Evolutionary conservation across 2,329 filamentous ascomycete species (phyloP), one percentile per base, ranked within the genome.

Genomic region (Sarocladium kiliense): DNA sequence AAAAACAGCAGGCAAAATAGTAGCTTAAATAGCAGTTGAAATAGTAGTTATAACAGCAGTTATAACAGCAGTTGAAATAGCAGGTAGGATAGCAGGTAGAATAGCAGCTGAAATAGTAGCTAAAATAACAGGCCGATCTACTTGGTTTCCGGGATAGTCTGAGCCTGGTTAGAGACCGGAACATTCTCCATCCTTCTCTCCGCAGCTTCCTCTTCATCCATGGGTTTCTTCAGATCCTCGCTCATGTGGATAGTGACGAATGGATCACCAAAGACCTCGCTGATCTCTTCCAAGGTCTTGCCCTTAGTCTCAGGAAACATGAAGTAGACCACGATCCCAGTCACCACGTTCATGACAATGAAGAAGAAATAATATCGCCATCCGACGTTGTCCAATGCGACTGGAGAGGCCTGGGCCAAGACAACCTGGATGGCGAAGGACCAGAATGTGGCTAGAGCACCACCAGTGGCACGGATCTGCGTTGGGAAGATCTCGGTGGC

Each of bases 251-350:
- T 21, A 7, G 41, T 45, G 21, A 45, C 41, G 19, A 45, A 45
- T 12, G 41, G 41, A 26, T 45, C 41, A 23, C 41, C 41, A 45
- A 45, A 45, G 10, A 45, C 41, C 41, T 45, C 41, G 19, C 41
- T 45, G 23, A 79, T 74, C 58, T 81, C 79, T 58, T 83, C 79
- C 1, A 82, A 71, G 0, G 76, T 76, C 68, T 80, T 81, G 54
- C 77, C 76, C 23, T 74, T 72, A 0, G 79, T 84, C 65, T 84
- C 80, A 0, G 80, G 80, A 67, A 82, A 84, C 50, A 76, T 61
- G 60, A 84, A 81, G 64, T 77, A 76, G 26, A 76, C 73, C 60
- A 81, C 77, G 54, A 77, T 23, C 4, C 64, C 56, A 45, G 64
- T 62, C 6, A 61, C 34, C 3, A 59, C 58, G 6, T 65, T 39